Conservation (phyloP, 106 monocot genomes). For the Allium cepa region DNA sequence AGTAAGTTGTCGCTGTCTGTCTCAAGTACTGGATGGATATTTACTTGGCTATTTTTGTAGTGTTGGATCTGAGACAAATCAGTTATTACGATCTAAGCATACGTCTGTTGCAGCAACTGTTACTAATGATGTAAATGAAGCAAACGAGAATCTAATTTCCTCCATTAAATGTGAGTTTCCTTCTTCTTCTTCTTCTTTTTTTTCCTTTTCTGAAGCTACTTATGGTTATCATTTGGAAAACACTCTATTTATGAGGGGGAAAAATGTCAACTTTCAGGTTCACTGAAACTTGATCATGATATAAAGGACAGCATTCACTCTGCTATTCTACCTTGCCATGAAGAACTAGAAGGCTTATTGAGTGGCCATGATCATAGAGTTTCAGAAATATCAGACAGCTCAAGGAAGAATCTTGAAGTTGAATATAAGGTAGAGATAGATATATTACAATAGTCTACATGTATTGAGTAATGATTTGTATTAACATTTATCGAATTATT, state of each 20-base stretch:
- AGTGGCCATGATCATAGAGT: slow-evolving; percentile 42
- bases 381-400: slow-evolving; percentile 33
- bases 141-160: slow-evolving; percentile 39
- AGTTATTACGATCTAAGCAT: slow-evolving; percentile 28
- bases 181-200: not conserved
- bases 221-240: too few relatives aligned
- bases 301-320: slow-evolving; percentile 22
- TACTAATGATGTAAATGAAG: slow-evolving; percentile 39
- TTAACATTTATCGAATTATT: too few relatives aligned
- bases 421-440: slow-evolving; percentile 54
- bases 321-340: slow-evolving; percentile 22
- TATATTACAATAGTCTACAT: too few relatives aligned
- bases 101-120: slow-evolving; percentile 38
- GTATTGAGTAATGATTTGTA: too few relatives aligned
- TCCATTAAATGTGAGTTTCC: slow-evolving; percentile 56
- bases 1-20: too few relatives aligned
- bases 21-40: too few relatives aligned
- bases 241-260: too few relatives aligned
- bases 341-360: slow-evolving; percentile 33
- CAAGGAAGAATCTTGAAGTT: slow-evolving; percentile 44
- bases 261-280: slow-evolving; percentile 27
- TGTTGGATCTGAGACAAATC: slow-evolving; percentile 48
- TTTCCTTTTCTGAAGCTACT: too few relatives aligned
- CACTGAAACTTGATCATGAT: slow-evolving; percentile 60
- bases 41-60: slow-evolving; percentile 19